Conservation (phyloP, 2,329 filamentous ascomycete genomes). For the Alternaria triticimaculans region DNA sequence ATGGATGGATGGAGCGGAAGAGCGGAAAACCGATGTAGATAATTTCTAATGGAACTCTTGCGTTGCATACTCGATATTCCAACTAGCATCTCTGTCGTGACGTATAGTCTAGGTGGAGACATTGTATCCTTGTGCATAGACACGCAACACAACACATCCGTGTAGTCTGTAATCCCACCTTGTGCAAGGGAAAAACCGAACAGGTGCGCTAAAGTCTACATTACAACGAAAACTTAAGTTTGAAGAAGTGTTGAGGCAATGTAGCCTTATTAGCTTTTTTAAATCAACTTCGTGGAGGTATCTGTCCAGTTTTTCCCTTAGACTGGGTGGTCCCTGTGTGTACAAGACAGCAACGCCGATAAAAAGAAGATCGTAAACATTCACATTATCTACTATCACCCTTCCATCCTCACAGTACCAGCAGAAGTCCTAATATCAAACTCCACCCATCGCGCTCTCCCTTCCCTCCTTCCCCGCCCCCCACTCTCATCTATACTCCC, state of each 20-base stretch:
- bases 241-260: too few relatives aligned
- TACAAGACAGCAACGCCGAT: not conserved
- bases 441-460: constrained; percentile 80
- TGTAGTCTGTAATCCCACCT: not conserved
- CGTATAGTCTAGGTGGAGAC: not conserved
- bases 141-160: not conserved
- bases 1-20: not conserved
- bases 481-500: constrained; percentile 68
- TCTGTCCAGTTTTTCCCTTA: too few relatives aligned
- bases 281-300: too few relatives aligned
- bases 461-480: constrained; percentile 70
- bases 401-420: constrained; percentile 38
- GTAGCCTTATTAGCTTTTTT: too few relatives aligned
- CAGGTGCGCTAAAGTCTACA: too few relatives aligned
- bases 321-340: not conserved
- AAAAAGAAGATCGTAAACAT: not conserved
- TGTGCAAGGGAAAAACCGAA: too few relatives aligned
- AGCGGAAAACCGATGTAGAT: not conserved
- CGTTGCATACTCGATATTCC: not conserved
- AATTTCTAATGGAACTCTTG: constrained; percentile 2
- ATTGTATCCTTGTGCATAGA: not conserved
- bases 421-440: constrained; percentile 61
- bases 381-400: constrained; percentile 8
- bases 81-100: not conserved
- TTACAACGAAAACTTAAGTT: too few relatives aligned